Percentiles rank a stretch among this genome's conserved stretches.
phyloP scores from a whole-genome alignment of 805 yeast genomes.

The Clavispora carvajalis region DNA sequence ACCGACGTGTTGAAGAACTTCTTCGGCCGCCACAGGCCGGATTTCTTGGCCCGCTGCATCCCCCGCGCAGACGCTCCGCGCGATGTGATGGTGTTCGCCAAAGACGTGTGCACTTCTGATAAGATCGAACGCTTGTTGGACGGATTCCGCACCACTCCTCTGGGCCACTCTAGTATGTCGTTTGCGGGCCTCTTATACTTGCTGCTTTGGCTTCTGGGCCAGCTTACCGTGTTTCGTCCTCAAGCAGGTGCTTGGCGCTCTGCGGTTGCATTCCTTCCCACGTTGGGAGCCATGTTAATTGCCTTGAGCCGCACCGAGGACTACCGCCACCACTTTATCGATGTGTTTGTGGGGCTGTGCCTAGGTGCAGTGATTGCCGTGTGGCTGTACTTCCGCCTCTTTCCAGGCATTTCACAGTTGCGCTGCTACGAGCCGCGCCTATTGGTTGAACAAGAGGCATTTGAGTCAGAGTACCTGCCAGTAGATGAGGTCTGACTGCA shows the following conservation, averaged over 20 bases:
- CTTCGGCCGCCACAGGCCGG: constrained; percentile 91
- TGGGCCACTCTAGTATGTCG: constrained; percentile 72
- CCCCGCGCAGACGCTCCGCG: constrained; percentile 58
- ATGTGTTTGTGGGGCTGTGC: constrained; percentile 66
- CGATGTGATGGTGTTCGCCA: constrained; percentile 51
- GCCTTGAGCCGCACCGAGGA: constrained; percentile 88
- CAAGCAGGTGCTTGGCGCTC: constrained; percentile 61
- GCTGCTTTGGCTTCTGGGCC: constrained; percentile 66
- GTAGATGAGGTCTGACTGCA: constrained; percentile 8
- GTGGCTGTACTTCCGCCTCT: constrained; percentile 51
- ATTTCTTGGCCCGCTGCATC: constrained; percentile 77
- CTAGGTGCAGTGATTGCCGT: constrained; percentile 61
- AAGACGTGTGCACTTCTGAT: constrained; percentile 59
- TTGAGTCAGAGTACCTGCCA: constrained; percentile 10
- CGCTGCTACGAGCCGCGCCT: constrained; percentile 38
- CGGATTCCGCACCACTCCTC: constrained; percentile 79
- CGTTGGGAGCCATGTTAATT: constrained; percentile 64
- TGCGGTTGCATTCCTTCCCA: constrained; percentile 48
- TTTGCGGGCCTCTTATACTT: constrained; percentile 64
- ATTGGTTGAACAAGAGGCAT: constrained; percentile 12
- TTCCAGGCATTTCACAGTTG: constrained; percentile 34
- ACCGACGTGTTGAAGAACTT: constrained; percentile 76
- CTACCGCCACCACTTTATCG: constrained; percentile 89
- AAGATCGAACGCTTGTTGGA: constrained; percentile 45
- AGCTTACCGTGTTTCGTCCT: constrained; percentile 42